phyloP scores from a whole-genome alignment of 2,329 filamentous ascomycete species.

The Fusarium zealandicum region DNA sequence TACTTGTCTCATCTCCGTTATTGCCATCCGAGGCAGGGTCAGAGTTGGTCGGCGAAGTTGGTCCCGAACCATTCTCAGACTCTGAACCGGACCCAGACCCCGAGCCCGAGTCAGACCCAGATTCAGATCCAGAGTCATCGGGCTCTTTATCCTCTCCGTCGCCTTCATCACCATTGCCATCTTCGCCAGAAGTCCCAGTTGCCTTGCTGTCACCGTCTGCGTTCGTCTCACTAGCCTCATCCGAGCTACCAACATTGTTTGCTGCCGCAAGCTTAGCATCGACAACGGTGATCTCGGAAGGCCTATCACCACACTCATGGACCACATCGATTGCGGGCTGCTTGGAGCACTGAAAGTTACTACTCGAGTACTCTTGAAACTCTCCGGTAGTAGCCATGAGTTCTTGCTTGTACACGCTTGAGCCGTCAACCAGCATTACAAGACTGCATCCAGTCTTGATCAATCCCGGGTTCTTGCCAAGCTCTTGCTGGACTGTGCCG shows the following conservation, averaged over 20 bases:
- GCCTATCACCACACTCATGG: conserved; percentile 13
- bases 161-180: neutral
- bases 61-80: neutral
- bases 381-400: neutral
- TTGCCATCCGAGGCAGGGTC: neutral
- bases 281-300: conserved; percentile 9
- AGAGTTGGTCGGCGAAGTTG: neutral
- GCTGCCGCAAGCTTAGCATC: neutral
- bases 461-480: neutral
- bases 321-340: conserved; percentile 12
- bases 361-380: conserved; percentile 2
- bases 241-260: neutral
- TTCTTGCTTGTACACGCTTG: conserved; percentile 2
- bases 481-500: neutral
- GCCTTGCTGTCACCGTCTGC: neutral
- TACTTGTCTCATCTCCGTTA: neutral
- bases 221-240: neutral
- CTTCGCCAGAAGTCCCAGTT: neutral
- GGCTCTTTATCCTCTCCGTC: neutral
- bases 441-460: conserved; percentile 3
- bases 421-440: conserved; percentile 9
- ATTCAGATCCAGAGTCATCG: neutral
- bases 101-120: neutral
- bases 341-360: neutral
- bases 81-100: neutral